Base-by-base conservation (phyloP, 331 rosid genomes). In the Malus hybrid region DNA sequence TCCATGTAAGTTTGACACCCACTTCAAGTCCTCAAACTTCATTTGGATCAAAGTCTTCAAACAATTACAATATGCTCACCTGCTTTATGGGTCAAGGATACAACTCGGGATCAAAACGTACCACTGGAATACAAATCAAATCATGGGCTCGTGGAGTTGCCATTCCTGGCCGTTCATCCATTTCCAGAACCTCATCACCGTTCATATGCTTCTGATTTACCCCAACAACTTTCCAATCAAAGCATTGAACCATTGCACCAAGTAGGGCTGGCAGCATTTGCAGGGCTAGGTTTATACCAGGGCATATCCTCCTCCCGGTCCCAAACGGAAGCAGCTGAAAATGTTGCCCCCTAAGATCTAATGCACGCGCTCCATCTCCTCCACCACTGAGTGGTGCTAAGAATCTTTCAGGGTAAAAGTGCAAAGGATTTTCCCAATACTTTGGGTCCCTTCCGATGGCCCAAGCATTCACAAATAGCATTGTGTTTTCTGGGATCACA, bases 291-390 rank as follows among this genome's bases (percentile, higher is more conserved):
- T 93, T 82, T 0, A 76, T 55, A 5, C 92, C 89, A 34, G 89
- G 86, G 13, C 90, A 88, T 5, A 53, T 48, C 58, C 93, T 88
- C 79, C 86, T 91, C 62, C 93, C 90, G 6, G 76, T 80, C 67
- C 93, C 96, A 79, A 90, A 90, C 20, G 90, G 87, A 71, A 90
- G n/a, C 0, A 90, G 36, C 8, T 88, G 75, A 32, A 86, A 88
- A 68, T 78, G 34, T 0, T 88, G 89, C 10, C 88, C 96, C 73
- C 75, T 87, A 7, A 87, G 56, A 22, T 87, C 86, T 9, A 7
- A 22, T 24, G 34, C 63, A 12, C 30, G 20, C 26, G 19, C 24
- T 20, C 15, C 19, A 53, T 15, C 34, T 5, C 63, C 65, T 5
- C 34, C 72, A 12, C 56, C 50, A 8, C 9, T 33, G n/a, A 50